These are phyloP conservation scores for Entonaema liquescens DNA, from an alignment of 495 filamentous ascomycete species.

Conservation along the genomic window DNA sequence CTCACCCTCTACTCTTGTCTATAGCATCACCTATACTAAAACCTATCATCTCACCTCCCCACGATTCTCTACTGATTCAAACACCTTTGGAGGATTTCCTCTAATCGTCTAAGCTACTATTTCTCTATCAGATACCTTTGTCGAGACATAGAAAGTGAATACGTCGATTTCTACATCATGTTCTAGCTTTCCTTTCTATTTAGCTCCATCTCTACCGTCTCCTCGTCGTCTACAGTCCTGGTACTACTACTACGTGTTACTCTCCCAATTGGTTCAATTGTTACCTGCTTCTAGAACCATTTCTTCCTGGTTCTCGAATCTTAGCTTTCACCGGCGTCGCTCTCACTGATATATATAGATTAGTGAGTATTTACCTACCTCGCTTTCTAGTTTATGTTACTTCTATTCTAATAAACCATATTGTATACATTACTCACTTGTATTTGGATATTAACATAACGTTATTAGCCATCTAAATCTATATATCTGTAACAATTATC, in stretches of 20 bases:
- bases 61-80: slow-evolving; percentile 17
- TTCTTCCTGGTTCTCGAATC: slow-evolving; percentile 34
- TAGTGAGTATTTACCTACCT: slow-evolving; percentile 26
- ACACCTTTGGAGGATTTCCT: slow-evolving; percentile 2
- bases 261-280: slow-evolving; percentile 26
- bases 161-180: slow-evolving; percentile 41
- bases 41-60: neutral
- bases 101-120: slow-evolving; percentile 1
- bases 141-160: slow-evolving; percentile 22
- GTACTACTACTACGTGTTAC: slow-evolving; percentile 46
- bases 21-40: slow-evolving; percentile 25
- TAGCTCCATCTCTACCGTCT: slow-evolving; percentile 28
- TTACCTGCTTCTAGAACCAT: slow-evolving; percentile 17
- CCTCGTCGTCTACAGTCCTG: slow-evolving; percentile 40
- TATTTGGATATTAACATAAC: neutral
- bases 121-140: slow-evolving; percentile 8
- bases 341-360: slow-evolving; percentile 25
- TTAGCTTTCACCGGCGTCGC: slow-evolving; percentile 12
- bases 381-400: neutral
- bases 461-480: slow-evolving; percentile 5
- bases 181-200: slow-evolving; percentile 41
- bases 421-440: neutral
- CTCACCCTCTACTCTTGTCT: slow-evolving; percentile 32
- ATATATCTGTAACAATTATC: slow-evolving; percentile 25
- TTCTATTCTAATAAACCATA: neutral